A percentile compares a stretch with the other conserved stretches of the same genome.
Conservation (phyloP, 2,329 filamentous ascomycete genomes). For the Sporothrix pseudoabietina region DNA sequence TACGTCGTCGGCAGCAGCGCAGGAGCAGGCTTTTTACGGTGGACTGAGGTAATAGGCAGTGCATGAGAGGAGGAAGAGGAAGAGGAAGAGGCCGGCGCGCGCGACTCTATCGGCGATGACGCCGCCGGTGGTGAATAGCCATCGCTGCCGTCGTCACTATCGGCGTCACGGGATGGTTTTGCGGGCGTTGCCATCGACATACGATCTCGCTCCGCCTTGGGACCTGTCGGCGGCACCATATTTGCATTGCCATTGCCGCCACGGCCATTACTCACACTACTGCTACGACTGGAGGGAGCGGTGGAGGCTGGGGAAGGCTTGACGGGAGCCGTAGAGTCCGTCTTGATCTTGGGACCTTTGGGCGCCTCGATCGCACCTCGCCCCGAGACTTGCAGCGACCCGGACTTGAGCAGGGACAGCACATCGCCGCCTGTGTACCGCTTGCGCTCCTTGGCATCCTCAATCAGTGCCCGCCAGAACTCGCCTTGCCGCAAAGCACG, state of each 20-base stretch:
- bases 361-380: background rate
- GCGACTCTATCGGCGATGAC: constrained; percentile 18
- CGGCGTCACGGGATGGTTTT: background rate
- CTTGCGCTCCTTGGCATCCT: constrained; percentile 73
- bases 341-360: constrained; percentile 36
- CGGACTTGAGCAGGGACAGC: constrained; percentile 47
- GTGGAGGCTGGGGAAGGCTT: background rate
- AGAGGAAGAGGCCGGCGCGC: background rate
- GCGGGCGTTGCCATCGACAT: background rate
- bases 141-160: constrained; percentile 26
- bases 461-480: constrained; percentile 86
- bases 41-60: background rate
- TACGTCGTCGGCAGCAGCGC: constrained; percentile 31
- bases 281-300: constrained; percentile 27
- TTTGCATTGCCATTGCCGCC: background rate
- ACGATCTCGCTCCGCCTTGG: constrained; percentile 3
- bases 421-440: constrained; percentile 72
- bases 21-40: constrained; percentile 33
- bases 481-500: constrained; percentile 81
- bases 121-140: constrained; percentile 33
- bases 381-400: background rate
- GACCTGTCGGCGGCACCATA: constrained; percentile 15
- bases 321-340: constrained; percentile 25
- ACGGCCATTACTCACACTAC: constrained; percentile 26
- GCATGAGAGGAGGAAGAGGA: background rate